Evolutionary conservation across 164 flowering plant genomes (phyloP).

Genomic region (grape (Vitis vinifera)): DNA sequence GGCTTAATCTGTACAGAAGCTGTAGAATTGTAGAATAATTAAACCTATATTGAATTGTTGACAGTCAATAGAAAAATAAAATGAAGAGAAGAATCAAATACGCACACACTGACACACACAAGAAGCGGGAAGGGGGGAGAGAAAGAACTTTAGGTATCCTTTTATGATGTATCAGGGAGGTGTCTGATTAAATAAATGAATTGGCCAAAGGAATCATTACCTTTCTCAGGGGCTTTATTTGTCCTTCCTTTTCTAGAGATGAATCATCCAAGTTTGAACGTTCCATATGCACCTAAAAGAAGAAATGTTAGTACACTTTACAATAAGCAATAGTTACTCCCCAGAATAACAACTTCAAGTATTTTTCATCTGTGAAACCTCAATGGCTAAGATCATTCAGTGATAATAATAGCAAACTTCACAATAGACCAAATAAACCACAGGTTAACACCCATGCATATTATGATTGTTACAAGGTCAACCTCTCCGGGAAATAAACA

Average conservation of each 20-base stretch:
- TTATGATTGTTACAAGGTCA: no score
- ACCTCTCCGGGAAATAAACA: no score
- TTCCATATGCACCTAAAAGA: conserved; percentile 61
- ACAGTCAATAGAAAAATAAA: background rate
- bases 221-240: conserved; percentile 44
- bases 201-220: conserved; percentile 23
- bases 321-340: no score
- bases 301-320: background rate
- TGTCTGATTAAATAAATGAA: no score
- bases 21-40: conserved; percentile 30
- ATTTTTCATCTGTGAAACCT: no score
- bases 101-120: background rate
- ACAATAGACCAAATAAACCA: no score
- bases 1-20: conserved; percentile 62
- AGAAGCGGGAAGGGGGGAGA: background rate
- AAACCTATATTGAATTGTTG: conserved; percentile 10
- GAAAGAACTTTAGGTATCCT: background rate
- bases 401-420: no score
- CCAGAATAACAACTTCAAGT: no score
- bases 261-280: conserved; percentile 19
- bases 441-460: no score
- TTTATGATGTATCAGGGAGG: no score
- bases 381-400: no score
- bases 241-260: conserved; percentile 13
- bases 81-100: background rate